Evolutionary conservation across 1,284 basidiomycete genomes (phyloP), one percentile per base, ranked within the genome.

Genomic region (Anthracocystis walkeri): DNA sequence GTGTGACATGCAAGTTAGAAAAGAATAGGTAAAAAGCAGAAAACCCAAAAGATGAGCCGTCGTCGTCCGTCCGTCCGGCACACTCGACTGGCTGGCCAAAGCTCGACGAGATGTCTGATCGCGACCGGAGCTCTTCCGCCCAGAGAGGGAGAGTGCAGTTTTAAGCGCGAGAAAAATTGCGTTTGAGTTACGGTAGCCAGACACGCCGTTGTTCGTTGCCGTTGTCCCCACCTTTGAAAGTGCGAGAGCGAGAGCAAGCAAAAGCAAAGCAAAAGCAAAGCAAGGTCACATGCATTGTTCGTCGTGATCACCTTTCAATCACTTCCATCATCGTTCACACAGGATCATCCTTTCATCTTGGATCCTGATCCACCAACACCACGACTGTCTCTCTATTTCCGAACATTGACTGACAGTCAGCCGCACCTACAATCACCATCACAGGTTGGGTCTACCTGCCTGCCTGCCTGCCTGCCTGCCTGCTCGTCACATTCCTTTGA

Each of bases 61-160:
- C 65, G 65, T 62, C 65, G 65, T 67, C 55, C 65, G 64, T 58
- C 49, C 35, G 35, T 14, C 35, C 31, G 31, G 14, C 35, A 38
- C 35, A 4, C 35, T 38, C 35, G 29, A 38, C 35, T 14, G 12
- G 58, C 53, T 4, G 58, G 35, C 27, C 58, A 61, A 38, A 38
- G 65, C 20, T 68, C 59, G 60, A 63, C 59, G 60, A 63, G 60
- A 68, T 50, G 55, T 49, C 65, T 68, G 65, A 68, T 68, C 65
- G 65, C 56, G 65, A 68, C 65, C 59, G 60, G 41, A 67, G 38
- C 53, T 40, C 23, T 42, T 41, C 12, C 23, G 21, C 23, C 35
- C 27, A 27, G 10, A 25, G 27, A 41, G 54, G 40, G 48, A 57
- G 38, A 38, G 35, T 21, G 31, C 10, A 57, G 38, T 48, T 58